Evolutionary conservation across 129 eudicot genomes (phyloP).

Genomic region (Arctium minus): DNA sequence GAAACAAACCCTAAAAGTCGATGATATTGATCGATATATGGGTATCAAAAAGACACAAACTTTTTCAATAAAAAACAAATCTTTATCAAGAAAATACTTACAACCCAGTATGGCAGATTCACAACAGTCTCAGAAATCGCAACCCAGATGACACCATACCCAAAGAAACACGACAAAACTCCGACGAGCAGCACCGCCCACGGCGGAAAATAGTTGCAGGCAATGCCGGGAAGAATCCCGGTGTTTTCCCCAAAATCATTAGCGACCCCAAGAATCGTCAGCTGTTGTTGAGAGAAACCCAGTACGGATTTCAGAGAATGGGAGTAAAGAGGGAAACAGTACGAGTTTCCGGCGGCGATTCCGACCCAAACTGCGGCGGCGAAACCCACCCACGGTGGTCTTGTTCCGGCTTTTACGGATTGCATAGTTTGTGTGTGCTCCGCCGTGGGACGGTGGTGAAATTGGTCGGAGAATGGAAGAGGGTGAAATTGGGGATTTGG

Average conservation of each 20-base stretch:
- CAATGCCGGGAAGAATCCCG: conserved; percentile 82
- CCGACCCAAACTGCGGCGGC: conserved; percentile 94
- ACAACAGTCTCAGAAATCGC: conserved; percentile 72
- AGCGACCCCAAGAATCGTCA: conserved; percentile 85
- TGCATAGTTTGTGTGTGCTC: conserved; percentile 21
- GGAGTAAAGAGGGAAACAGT: conserved; percentile 75
- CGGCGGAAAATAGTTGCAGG: conserved; percentile 78
- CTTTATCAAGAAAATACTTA: conserved; percentile 34
- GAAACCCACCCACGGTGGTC: conserved; percentile 99
- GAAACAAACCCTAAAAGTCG: background rate
- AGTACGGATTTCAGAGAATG: conserved; percentile 62
- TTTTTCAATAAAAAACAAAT: background rate
- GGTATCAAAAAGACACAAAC: background rate
- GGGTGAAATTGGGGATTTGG: background rate
- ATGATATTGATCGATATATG: background rate
- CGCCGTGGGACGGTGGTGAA: too few species aligned
- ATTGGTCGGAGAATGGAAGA: background rate
- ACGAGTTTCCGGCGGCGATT: conserved; percentile 75
- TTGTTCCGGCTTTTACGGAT: conserved; percentile 58
- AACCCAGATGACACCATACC: conserved; percentile 92
- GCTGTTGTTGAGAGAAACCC: conserved; percentile 74
- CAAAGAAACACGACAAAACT: conserved; percentile 52
- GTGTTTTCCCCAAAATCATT: conserved; percentile 89
- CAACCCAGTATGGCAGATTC: conserved; percentile 80
- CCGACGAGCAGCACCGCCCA: conserved; percentile 83